Percentiles rank a stretch among this genome's conserved stretches.
Evolutionary conservation across 2,329 filamentous ascomycete genomes (phyloP).

Genomic region (Falciphora oryzae): DNA sequence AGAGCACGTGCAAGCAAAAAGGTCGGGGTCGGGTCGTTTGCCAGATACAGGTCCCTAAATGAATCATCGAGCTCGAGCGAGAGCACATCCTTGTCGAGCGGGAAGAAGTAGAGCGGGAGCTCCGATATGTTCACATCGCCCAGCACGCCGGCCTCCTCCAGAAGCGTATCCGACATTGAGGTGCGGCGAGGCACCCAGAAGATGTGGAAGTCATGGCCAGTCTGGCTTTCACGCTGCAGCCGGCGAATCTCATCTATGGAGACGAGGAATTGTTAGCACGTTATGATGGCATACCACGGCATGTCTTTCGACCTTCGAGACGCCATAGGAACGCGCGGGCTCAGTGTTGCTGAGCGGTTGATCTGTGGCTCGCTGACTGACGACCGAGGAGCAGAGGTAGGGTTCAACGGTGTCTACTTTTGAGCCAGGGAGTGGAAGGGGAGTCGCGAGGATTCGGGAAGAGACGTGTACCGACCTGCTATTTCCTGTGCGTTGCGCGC

Average conservation of each 20-base stretch:
- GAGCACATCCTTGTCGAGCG: constrained; percentile 83
- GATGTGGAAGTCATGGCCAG: constrained; percentile 92
- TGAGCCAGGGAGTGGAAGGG: constrained; percentile 11
- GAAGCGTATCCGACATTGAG: constrained; percentile 79
- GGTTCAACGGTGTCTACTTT: constrained; percentile 55
- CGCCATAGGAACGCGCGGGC: constrained; percentile 35
- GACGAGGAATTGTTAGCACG: constrained; percentile 47
- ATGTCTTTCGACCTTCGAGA: constrained; percentile 25
- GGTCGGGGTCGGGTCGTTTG: constrained; percentile 85
- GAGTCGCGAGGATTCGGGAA: neutral
- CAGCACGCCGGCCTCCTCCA: constrained; percentile 88
- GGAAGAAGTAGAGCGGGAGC: constrained; percentile 83
- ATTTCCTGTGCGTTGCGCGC: constrained; percentile 77
- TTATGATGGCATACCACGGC: constrained; percentile 45
- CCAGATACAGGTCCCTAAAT: constrained; percentile 81
- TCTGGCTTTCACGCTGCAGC: constrained; percentile 79
- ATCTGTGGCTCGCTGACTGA: constrained; percentile 8
- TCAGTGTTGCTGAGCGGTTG: constrained; percentile 9
- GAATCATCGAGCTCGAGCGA: constrained; percentile 86
- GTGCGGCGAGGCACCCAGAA: constrained; percentile 95
- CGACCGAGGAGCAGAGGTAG: constrained; percentile 11
- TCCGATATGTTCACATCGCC: constrained; percentile 89
- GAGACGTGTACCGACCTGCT: constrained; percentile 61
- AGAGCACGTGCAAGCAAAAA: constrained; percentile 85
- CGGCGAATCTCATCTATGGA: constrained; percentile 79